A percentile compares a stretch with the other conserved stretches of the same genome.
Evolutionary conservation across 352 stramenopile genomes (phyloP).

Genomic region (Blastocystis sp.): DNA sequence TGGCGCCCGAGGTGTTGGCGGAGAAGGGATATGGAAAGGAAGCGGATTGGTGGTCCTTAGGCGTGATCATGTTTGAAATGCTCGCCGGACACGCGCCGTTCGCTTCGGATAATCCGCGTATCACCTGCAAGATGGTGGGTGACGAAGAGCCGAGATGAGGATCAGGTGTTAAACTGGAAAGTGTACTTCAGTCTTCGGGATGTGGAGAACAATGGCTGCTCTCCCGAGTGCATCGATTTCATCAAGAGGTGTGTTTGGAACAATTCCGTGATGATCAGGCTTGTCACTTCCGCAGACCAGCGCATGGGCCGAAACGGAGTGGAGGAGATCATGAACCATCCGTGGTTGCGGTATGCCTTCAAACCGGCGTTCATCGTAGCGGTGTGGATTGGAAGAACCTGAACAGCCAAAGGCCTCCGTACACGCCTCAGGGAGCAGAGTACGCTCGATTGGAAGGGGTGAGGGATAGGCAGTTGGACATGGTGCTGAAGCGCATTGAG

Average conservation of each 20-base stretch:
- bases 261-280: constrained; percentile 75
- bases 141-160: constrained; percentile 7
- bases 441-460: constrained; percentile 71
- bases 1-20: constrained; percentile 92
- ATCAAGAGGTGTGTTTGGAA: constrained; percentile 76
- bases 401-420: constrained; percentile 71
- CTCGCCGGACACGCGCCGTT: constrained; percentile 97
- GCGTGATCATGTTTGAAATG: constrained; percentile 99
- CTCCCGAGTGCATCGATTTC: constrained; percentile 84
- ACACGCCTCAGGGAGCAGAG: constrained; percentile 75
- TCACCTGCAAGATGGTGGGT: constrained; percentile 80
- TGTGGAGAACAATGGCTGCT: constrained; percentile 72
- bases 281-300: constrained; percentile 89
- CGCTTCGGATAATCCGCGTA: constrained; percentile 92
- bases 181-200: constrained; percentile 81
- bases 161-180: constrained; percentile 87
- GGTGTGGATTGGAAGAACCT: constrained; percentile 72
- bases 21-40: constrained; percentile 83
- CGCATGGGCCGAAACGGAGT: constrained; percentile 87
- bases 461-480: constrained; percentile 2
- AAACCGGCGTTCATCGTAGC: constrained; percentile 81
- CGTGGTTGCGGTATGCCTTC: constrained; percentile 83
- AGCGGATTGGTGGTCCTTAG: constrained; percentile 96
- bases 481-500: constrained; percentile 70
- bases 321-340: constrained; percentile 91